Percentiles rank a stretch among this genome's conserved stretches.
Conservation (phyloP, 2,329 filamentous ascomycete species). For the Neonectria neomacrospora region DNA sequence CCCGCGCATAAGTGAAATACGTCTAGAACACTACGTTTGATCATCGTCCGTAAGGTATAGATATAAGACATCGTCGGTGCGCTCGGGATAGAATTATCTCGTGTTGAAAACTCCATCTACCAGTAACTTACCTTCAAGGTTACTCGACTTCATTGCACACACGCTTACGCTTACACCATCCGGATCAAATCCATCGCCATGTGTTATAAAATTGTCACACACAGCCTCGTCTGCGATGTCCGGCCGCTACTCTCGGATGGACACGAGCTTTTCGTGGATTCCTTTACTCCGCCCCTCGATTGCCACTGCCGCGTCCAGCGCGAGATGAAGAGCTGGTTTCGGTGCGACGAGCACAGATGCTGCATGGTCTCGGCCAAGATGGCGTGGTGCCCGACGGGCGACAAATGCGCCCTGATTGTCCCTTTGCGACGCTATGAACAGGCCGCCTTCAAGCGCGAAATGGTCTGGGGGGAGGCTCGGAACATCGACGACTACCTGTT, state of each 20-base stretch:
- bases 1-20: not conserved
- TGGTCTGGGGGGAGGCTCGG: not conserved
- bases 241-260: slow-evolving; percentile 44
- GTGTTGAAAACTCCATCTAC: not conserved
- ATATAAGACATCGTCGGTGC: not conserved
- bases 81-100: too few relatives aligned
- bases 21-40: not conserved
- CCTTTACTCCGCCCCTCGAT: slow-evolving; percentile 33
- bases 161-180: too few relatives aligned
- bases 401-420: slow-evolving; percentile 20
- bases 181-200: slow-evolving; percentile 23
- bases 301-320: slow-evolving; percentile 37
- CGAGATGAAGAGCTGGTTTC: slow-evolving; percentile 16
- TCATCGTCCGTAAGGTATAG: not conserved
- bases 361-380: slow-evolving; percentile 35
- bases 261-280: slow-evolving; percentile 34
- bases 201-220: slow-evolving; percentile 43
- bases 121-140: not conserved
- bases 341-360: slow-evolving; percentile 44
- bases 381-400: slow-evolving; percentile 29
- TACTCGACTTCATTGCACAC: not conserved
- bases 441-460: not conserved
- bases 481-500: not conserved
- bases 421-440: slow-evolving; percentile 38
- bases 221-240: slow-evolving; percentile 45